phyloP scores from a whole-genome alignment of 257 asterid genomes.

The Gentiana dahurica region DNA sequence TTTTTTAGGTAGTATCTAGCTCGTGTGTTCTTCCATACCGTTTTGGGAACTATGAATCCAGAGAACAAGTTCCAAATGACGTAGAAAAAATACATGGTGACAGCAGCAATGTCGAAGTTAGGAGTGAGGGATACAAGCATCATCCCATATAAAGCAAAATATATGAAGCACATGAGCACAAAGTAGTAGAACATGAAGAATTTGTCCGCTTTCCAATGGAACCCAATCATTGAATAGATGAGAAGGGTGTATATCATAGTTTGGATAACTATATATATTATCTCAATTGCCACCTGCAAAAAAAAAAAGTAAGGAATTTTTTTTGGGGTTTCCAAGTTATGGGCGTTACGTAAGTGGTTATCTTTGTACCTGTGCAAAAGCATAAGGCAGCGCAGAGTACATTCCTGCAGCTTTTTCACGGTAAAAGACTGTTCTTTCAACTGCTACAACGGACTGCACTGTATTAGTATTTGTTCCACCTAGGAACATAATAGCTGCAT shows the following conservation, averaged over 20 bases:
- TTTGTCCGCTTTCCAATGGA: conserved; percentile 37
- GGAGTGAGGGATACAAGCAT: conserved; percentile 86
- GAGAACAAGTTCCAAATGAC: conserved; percentile 82
- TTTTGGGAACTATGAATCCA: conserved; percentile 60
- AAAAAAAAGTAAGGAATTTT: no score
- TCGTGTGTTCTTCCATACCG: conserved; percentile 25
- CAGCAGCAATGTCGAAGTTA: conserved; percentile 59
- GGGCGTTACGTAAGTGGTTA: not conserved
- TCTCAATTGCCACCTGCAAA: conserved; percentile 61
- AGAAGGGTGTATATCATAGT: conserved; percentile 55
- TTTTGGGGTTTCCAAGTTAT: no score
- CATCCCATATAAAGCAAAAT: conserved; percentile 72
- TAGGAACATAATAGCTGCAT: conserved; percentile 71
- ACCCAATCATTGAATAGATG: conserved; percentile 70
- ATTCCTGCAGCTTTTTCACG: conserved; percentile 86
- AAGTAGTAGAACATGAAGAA: conserved; percentile 69
- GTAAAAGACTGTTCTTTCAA: conserved; percentile 75
- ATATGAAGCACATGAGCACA: conserved; percentile 65
- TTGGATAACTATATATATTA: conserved; percentile 42
- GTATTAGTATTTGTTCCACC: conserved; percentile 73
- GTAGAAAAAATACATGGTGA: conserved; percentile 73
- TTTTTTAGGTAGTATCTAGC: no score
- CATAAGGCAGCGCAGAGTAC: conserved; percentile 75
- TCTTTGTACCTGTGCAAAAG: conserved; percentile 38
- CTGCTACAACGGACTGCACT: conserved; percentile 67